These are phyloP conservation scores for Trichosanthes truncata DNA, from an alignment of 306 rosid genomes.

Conservation along the genomic window DNA sequence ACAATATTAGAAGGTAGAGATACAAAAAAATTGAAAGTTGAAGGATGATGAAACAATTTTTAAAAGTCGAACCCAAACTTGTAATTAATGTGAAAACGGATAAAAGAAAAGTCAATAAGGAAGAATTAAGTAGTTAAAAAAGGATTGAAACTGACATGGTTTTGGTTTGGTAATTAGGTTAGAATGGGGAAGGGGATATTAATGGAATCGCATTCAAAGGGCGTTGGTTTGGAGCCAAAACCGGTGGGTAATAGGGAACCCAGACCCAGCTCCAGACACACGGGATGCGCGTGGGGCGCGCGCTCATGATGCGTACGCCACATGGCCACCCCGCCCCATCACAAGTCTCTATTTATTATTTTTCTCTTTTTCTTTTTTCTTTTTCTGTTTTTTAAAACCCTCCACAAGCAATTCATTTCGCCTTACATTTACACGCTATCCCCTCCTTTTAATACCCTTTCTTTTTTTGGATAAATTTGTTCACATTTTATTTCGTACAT, in stretches of 20 bases:
- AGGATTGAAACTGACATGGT: neutral
- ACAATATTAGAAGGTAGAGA: no score
- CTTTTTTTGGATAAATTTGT: no score
- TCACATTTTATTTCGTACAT: no score
- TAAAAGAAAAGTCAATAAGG: no score
- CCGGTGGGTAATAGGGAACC: neutral
- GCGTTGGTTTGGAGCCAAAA: neutral
- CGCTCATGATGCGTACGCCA: slow-evolving; percentile 2
- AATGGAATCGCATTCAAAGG: slow-evolving; percentile 1
- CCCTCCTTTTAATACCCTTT: no score
- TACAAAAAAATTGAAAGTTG: no score
- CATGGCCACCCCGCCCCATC: slow-evolving; percentile 1
- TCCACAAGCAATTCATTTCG: neutral
- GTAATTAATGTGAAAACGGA: no score
- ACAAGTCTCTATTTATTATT: neutral
- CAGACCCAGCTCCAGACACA: neutral
- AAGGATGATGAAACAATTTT: no score
- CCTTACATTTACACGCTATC: neutral
- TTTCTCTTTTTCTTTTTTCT: no score
- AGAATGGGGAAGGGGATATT: slow-evolving; percentile 21
- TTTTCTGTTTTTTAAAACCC: neutral
- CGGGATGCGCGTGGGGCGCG: slow-evolving; percentile 8
- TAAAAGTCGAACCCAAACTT: no score
- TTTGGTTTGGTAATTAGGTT: neutral
- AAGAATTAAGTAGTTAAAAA: neutral